Evolutionary conservation across 2,329 filamentous ascomycete species (phyloP), one percentile per base, ranked within the genome.

Genomic region (Sclerotiophoma versabilis): DNA sequence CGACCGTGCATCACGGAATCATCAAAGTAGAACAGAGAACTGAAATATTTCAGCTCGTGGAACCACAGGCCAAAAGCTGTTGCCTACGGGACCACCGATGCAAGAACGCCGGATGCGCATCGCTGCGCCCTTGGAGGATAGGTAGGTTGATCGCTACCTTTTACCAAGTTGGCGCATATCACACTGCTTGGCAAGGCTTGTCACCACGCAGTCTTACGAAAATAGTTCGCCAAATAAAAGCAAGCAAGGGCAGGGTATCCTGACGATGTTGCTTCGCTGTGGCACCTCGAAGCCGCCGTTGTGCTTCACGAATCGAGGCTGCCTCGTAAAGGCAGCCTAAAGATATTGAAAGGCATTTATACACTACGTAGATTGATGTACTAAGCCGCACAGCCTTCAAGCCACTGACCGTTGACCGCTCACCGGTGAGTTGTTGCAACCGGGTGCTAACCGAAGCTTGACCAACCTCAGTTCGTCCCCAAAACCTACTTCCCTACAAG

Each of bases 141-240:
- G n/a, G n/a, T n/a, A n/a, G n/a, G 54, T 45, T 46, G 56, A 65
- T 63, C 57, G 49, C 54, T 39, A 53, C 36, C 34, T n/a, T 42
- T 47, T 37, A 47, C 49, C 49, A 51, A 58, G 58, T 59, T 57
- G 50, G 45, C 45, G 48, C 59, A 50, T 52, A 55, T 48, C 39
- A 38, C 42, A 29, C 43, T 41, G 57, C 68, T 71, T 71, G 64
- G 66, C 66, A 34, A 67, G 58, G 66, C 65, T 65, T 71, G 62
- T 61, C 51, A 26, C 46, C 37, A 57, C 59, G 58, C 59, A 54
- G 59, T 55, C 48, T 58, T 50, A 46, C 60, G 66, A 67, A 65
- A 70, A 70, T 71, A 69, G 63, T 59, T 49, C 43, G 61, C 49
- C 57, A 61, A 58, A 59, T 29, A 62, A 37, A 49, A 58, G 54